Evolutionary conservation across 441 rosid genomes (phyloP).

Genomic region (Isatis lusitanica): DNA sequence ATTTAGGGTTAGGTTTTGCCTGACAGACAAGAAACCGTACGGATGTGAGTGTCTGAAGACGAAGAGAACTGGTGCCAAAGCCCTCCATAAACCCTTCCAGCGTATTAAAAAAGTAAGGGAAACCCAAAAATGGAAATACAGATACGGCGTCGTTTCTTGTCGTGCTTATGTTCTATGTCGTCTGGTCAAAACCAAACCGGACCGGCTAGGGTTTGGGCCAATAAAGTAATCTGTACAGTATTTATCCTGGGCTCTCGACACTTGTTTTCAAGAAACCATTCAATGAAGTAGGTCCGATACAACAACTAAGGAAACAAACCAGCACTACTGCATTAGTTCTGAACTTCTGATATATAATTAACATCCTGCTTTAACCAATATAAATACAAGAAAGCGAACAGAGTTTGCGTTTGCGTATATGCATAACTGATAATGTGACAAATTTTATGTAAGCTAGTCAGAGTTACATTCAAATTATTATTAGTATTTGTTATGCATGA

Average conservation of each 20-base stretch:
- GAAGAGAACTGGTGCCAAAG: slow-evolving; percentile 34
- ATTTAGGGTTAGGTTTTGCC: slow-evolving; percentile 3
- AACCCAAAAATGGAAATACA: neutral
- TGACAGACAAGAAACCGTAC: slow-evolving; percentile 27
- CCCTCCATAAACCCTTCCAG: slow-evolving; percentile 73
- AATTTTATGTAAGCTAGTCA: too few species aligned
- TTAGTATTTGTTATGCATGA: neutral
- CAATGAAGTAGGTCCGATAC: neutral
- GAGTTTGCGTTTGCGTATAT: neutral
- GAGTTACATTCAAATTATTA: neutral
- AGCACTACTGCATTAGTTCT: neutral
- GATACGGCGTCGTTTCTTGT: neutral
- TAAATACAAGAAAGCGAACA: neutral
- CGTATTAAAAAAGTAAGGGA: neutral
- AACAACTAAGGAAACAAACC: neutral
- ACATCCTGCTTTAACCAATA: neutral
- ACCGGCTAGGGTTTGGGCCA: neutral
- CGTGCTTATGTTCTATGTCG: neutral
- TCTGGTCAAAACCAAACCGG: neutral
- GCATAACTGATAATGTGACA: neutral
- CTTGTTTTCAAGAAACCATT: neutral
- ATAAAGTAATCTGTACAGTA: neutral
- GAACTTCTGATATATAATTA: too few species aligned
- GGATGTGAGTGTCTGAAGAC: slow-evolving; percentile 10
- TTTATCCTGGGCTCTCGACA: neutral